Conservation (phyloP, 345 rosid genomes). For the Mercurialis annua region DNA sequence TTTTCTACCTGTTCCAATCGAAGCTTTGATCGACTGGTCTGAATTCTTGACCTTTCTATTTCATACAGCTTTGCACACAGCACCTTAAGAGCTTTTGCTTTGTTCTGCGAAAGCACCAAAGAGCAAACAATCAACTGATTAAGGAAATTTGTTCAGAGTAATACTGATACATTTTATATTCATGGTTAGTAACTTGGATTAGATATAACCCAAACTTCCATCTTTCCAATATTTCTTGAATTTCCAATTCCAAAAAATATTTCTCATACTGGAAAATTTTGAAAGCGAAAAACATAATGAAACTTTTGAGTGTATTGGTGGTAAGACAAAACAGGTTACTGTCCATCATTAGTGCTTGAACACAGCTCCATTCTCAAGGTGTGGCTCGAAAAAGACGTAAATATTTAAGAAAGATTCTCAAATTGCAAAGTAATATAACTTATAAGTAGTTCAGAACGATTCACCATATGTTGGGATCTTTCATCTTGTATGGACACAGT, state of each 20-base stretch:
- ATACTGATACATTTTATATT: too few relatives aligned
- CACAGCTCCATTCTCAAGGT: background rate
- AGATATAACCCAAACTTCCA: background rate
- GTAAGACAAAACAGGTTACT: too few relatives aligned
- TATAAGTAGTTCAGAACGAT: slow-evolving; percentile 5
- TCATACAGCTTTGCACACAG: slow-evolving; percentile 92
- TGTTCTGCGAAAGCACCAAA: slow-evolving; percentile 51
- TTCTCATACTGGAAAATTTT: background rate
- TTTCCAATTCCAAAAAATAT: too few relatives aligned
- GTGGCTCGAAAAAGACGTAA: background rate
- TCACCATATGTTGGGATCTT: slow-evolving; percentile 96
- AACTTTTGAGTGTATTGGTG: too few relatives aligned
- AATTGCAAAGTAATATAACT: background rate
- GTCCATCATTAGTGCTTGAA: background rate
- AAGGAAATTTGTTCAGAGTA: background rate
- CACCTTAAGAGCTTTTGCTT: slow-evolving; percentile 85
- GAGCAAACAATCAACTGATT: background rate
- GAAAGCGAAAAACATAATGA: background rate
- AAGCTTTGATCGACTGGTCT: slow-evolving; percentile 65
- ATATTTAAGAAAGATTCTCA: background rate
- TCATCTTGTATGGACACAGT: slow-evolving; percentile 90
- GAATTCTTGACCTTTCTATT: slow-evolving; percentile 78
- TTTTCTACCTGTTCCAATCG: slow-evolving; percentile 77
- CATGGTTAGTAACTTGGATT: background rate
- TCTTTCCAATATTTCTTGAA: background rate